A percentile compares a stretch with the other conserved stretches of the same genome.
These are phyloP conservation scores for Sphagnum magellanicum DNA, from an alignment of 228 moss, liverwort and hornwort species.

Conservation along the genomic window DNA sequence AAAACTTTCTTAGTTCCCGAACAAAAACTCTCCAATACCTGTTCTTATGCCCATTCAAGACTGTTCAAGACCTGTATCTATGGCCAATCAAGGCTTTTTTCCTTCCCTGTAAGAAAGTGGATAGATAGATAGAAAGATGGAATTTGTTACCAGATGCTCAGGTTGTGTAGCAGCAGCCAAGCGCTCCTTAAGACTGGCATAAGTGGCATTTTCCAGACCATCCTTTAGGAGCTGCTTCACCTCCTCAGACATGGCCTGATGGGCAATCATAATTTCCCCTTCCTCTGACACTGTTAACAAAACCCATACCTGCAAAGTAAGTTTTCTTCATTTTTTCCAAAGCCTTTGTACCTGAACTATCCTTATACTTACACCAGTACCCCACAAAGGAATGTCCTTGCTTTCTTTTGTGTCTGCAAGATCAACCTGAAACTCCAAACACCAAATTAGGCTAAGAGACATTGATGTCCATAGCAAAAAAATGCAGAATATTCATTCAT, in stretches of 20 bases:
- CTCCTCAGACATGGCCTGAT: conserved; percentile 51
- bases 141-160: conserved; percentile 53
- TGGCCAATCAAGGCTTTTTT: neutral
- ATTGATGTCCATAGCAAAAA: neutral
- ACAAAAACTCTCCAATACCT: neutral
- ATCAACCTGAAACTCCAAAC: neutral
- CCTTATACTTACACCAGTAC: neutral
- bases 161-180: conserved; percentile 62
- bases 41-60: no score
- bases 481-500: neutral
- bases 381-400: neutral
- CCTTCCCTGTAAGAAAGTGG: neutral
- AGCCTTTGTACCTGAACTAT: neutral
- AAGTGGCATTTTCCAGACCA: conserved; percentile 64
- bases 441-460: neutral
- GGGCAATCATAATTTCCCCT: conserved; percentile 39
- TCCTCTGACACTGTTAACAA: conserved; percentile 72
- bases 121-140: neutral
- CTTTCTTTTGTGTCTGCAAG: neutral
- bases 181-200: conserved; percentile 51
- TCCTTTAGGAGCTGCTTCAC: conserved; percentile 58
- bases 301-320: neutral
- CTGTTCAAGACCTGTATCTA: neutral
- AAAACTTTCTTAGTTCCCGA: neutral
- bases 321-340: neutral